Conservation (phyloP, 1,139 yeast species). For the Pichia sp. region DNA sequence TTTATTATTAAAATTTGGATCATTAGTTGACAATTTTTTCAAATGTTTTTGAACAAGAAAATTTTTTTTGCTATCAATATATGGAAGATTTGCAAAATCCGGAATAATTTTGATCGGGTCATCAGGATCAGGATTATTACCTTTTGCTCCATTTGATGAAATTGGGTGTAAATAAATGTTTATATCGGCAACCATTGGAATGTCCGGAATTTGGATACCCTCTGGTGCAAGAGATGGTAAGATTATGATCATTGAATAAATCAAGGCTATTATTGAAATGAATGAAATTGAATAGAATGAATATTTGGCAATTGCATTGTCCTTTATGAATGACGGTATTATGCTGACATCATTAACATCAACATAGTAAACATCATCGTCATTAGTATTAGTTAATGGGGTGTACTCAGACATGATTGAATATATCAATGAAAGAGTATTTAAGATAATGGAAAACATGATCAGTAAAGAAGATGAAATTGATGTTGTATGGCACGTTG, state of each 20-base stretch:
- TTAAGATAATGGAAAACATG: neutral
- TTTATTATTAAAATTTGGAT: neutral
- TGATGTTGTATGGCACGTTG: neutral
- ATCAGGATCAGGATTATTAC: constrained; percentile 15
- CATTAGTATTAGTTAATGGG: constrained; percentile 9
- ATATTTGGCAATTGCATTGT: constrained; percentile 11
- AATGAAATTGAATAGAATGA: constrained; percentile 4
- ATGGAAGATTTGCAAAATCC: constrained; percentile 17
- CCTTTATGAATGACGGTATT: constrained; percentile 9
- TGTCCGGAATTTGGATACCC: constrained; percentile 22
- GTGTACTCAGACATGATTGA: constrained; percentile 11
- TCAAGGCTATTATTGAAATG: constrained; percentile 18
- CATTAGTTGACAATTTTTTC: constrained; percentile 9
- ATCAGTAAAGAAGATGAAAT: neutral
- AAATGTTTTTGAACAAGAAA: constrained; percentile 19
- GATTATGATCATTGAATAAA: constrained; percentile 24
- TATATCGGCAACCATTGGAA: constrained; percentile 19
- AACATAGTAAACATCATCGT: constrained; percentile 21
- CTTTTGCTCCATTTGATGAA: constrained; percentile 11
- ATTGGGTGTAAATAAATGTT: constrained; percentile 28
- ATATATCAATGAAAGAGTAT: neutral
- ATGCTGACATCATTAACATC: constrained; percentile 10
- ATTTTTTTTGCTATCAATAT: constrained; percentile 12
- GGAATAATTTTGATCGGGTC: constrained; percentile 25
- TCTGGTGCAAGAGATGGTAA: constrained; percentile 29